Percentiles rank a stretch among this genome's conserved stretches.
Evolutionary conservation across 129 eudicot genomes (phyloP).

Genomic region (Calendula officinalis): DNA sequence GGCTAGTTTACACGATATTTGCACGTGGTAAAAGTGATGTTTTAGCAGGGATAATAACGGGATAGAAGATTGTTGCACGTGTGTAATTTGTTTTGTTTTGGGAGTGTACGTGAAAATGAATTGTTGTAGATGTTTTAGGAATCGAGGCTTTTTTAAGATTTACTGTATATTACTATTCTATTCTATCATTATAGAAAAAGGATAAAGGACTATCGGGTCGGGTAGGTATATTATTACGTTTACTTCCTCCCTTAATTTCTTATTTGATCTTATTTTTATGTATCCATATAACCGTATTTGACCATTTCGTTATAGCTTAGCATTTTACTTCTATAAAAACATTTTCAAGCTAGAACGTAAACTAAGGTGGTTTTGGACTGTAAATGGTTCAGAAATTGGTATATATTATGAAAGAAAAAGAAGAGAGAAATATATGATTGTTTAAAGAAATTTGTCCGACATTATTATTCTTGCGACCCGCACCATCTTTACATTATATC

Average conservation of each 20-base stretch:
- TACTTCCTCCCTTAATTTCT: neutral
- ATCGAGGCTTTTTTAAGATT: slow-evolving; percentile 27
- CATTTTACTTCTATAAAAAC: too few species aligned
- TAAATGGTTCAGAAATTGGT: too few species aligned
- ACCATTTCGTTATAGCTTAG: too few species aligned
- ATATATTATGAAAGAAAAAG: too few species aligned
- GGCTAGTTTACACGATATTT: slow-evolving; percentile 86
- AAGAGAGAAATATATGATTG: too few species aligned
- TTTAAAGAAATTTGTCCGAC: too few species aligned
- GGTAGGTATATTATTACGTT: slow-evolving; percentile 7
- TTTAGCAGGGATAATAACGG: slow-evolving; percentile 81
- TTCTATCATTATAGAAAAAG: slow-evolving; percentile 14
- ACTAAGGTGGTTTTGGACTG: too few species aligned
- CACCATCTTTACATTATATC: too few species aligned
- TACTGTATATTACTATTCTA: slow-evolving; percentile 39
- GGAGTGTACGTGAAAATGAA: neutral
- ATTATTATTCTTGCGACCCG: too few species aligned
- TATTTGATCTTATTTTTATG: slow-evolving; percentile 2
- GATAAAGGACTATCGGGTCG: neutral
- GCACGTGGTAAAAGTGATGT: slow-evolving; percentile 92
- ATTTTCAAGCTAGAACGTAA: too few species aligned
- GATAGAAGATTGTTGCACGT: slow-evolving; percentile 28
- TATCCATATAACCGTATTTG: neutral
- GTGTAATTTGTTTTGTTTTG: slow-evolving; percentile 20
- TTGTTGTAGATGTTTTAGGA: slow-evolving; percentile 23